Base-by-base conservation (phyloP, 352 stramenopile genomes). In the Peronospora farinosa region DNA sequence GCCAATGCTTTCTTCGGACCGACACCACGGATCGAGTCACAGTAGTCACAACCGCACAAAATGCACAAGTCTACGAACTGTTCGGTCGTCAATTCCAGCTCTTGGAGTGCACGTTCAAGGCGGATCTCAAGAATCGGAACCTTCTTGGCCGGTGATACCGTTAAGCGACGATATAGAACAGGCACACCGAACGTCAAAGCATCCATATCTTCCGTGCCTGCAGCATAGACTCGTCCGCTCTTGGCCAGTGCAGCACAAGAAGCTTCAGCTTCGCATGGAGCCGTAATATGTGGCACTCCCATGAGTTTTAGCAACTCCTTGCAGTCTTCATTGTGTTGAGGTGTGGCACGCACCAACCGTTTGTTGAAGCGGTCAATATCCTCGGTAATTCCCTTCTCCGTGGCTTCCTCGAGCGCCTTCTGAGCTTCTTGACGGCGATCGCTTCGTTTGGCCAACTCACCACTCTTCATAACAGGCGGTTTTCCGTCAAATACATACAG, bases 401-500 rank as follows among this genome's bases (percentile, higher is more conserved):
- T 89, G 15, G 90, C 91, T 0, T 67, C 64, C 82, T 97, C 59
- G 85, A 91, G 68, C 2, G 67, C 69, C 42, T 78, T 86, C 92
- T 98, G 68, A 51, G 76, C 67, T 69, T 79, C 72, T 68, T 95
- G 69, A 78, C 93, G 82, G 9, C 81, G 81, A 48, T 92, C 82
- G 47, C 86, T 93, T 40, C 95, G 86, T 64, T 98, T 98, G 30
- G 84, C 70, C 38, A 99, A 67, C 74, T 99, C 97, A 10, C 91
- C 92, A 42, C 76, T 86, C 73, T 99, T 99, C 65, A 99, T 89
- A 32, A 92, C 74, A 5, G 97, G 97, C 31, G 97, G 96, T 70
- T 99, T 99, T 28, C 97, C 97, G 60, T 99, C 97, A 74, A 99
- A 99, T 12, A 99, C 95, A 64, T 98, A 99, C 30, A 98, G 91